Evolutionary conservation across 371 early-diverging fungal genomes (phyloP), one percentile per base, ranked within the genome.

Genomic region (Lichtheimia ornata): DNA sequence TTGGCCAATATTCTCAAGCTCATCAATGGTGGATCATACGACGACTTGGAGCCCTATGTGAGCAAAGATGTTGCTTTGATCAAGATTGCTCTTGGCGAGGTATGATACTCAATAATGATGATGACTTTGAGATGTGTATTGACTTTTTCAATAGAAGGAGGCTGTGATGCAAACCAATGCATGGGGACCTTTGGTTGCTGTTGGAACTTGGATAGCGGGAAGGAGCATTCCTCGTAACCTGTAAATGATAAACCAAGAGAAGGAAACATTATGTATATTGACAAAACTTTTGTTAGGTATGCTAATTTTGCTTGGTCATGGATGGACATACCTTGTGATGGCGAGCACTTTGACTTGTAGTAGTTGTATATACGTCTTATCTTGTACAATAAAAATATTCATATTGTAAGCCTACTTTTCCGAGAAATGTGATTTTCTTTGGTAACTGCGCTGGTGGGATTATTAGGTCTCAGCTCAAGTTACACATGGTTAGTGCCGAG

Each of bases 191-290:
- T 45, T 74, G 17, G 47, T 73, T 22, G 64, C 72, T n/a, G 53
- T 73, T 5, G 72, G 76, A 5, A 72, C 74, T 28, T 79, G 79
- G 76, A 63, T 79, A 17, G 66, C 62, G 25, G 79, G n/a, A n/a
- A n/a, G n/a, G n/a, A n/a, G n/a, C n/a, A n/a, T n/a, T n/a, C n/a
- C n/a, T n/a, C n/a, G n/a, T n/a, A n/a, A n/a, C n/a, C n/a, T n/a
- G n/a, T n/a, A n/a, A n/a, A n/a, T n/a, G n/a, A n/a, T n/a, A n/a
- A n/a, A n/a, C n/a, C n/a, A n/a, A n/a, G n/a, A n/a, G n/a, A n/a
- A n/a, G n/a, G n/a, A n/a, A n/a, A n/a, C n/a, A n/a, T n/a, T n/a
- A n/a, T n/a, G n/a, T n/a, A n/a, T n/a, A n/a, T n/a, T n/a, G n/a
- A n/a, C n/a, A n/a, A n/a, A n/a, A n/a, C n/a, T n/a, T n/a, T n/a